phyloP scores from a whole-genome alignment of 1,284 basidiomycete genomes.

The Lentinula novae-zelandiae region DNA sequence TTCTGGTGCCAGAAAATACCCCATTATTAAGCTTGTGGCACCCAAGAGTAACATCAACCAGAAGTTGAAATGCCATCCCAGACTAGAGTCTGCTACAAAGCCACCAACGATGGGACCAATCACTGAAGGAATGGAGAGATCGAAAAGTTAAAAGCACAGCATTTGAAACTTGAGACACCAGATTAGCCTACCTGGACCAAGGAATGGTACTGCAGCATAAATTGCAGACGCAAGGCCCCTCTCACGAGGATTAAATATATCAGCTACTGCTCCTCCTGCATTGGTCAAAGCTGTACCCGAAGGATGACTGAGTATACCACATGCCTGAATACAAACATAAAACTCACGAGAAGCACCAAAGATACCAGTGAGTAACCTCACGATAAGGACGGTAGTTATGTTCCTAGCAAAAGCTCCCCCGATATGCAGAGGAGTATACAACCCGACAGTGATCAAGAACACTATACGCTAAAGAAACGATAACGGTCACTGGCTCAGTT shows the following conservation, averaged over 20 bases:
- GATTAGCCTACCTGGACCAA: conserved; percentile 57
- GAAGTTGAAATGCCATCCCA: conserved; percentile 70
- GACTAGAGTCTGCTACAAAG: conserved; percentile 43
- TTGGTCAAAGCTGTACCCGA: conserved; percentile 49
- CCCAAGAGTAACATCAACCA: conserved; percentile 66
- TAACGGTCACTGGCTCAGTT: not conserved
- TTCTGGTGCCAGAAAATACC: conserved; percentile 43
- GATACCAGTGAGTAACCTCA: conserved; percentile 55
- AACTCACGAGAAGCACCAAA: conserved; percentile 55
- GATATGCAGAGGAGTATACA: conserved; percentile 62
- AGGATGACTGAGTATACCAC: not conserved
- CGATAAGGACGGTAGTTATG: conserved; percentile 54
- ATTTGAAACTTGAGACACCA: not conserved
- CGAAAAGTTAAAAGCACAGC: not conserved
- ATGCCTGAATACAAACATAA: conserved; percentile 10
- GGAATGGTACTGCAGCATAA: conserved; percentile 66
- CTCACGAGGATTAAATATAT: conserved; percentile 57
- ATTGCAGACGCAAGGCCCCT: conserved; percentile 57
- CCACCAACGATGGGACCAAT: conserved; percentile 66
- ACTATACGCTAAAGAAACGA: conserved; percentile 33
- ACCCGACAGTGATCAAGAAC: conserved; percentile 37
- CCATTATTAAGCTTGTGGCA: conserved; percentile 42
- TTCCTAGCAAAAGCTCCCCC: conserved; percentile 60
- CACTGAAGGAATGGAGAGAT: conserved; percentile 27
- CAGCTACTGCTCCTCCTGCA: conserved; percentile 56